Percentiles rank a stretch among this genome's conserved stretches.
phyloP scores from a whole-genome alignment of 2,329 filamentous ascomycete species.

The Fusarium nematophilum region DNA sequence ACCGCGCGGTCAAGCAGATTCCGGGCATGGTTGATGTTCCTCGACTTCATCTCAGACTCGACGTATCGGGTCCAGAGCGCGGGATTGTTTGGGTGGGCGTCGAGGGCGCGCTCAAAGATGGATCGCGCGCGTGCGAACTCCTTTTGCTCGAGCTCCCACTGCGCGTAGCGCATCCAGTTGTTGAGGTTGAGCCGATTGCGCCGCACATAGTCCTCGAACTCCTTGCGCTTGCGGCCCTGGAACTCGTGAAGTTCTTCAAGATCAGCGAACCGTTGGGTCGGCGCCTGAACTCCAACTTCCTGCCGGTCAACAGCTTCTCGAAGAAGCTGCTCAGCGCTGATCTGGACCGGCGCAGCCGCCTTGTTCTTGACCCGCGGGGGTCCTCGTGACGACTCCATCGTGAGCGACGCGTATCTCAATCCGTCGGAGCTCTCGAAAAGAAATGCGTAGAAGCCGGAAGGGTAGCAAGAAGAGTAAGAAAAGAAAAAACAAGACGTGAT shows the following conservation, averaged over 20 bases:
- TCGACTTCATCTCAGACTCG: conserved; percentile 91
- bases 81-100: conserved; percentile 89
- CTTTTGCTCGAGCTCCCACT: conserved; percentile 98
- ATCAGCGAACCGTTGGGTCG: conserved; percentile 94
- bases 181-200: conserved; percentile 96
- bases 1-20: conserved; percentile 97
- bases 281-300: conserved; percentile 86
- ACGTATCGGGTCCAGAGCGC: conserved; percentile 93
- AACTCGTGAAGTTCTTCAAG: conserved; percentile 98
- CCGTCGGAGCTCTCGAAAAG: background rate
- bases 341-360: conserved; percentile 88
- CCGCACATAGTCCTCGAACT: conserved; percentile 97
- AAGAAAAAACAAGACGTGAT: conserved; percentile 7
- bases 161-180: conserved; percentile 98
- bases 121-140: conserved; percentile 92
- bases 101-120: conserved; percentile 93
- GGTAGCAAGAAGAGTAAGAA: background rate
- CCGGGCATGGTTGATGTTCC: conserved; percentile 96
- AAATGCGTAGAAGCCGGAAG: background rate
- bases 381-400: conserved; percentile 90
- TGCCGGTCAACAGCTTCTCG: conserved; percentile 97
- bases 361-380: conserved; percentile 99
- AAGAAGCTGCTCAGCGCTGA: conserved; percentile 96
- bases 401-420: conserved; percentile 42
- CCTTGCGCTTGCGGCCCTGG: conserved; percentile 93